Evolutionary conservation across 139 green algal genomes (phyloP).

Genomic region (Chlorella sp.): DNA sequence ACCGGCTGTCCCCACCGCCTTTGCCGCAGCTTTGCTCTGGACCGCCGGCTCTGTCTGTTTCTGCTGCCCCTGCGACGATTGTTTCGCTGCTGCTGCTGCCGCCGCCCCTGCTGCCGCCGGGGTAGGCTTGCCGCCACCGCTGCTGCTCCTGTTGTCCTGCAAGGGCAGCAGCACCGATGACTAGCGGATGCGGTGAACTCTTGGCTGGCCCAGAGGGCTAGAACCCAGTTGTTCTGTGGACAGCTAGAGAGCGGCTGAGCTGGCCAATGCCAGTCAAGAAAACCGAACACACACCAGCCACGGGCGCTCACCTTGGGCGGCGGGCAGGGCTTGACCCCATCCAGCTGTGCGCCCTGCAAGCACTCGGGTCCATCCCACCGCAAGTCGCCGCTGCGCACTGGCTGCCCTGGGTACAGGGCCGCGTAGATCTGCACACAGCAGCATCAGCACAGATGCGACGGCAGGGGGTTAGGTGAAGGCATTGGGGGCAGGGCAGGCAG

Average conservation of each 20-base stretch:
- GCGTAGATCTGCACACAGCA: slow-evolving; percentile 4
- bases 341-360: slow-evolving; percentile 18
- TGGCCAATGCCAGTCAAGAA: too few relatives aligned
- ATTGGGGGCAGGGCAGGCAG: not conserved
- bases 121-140: too few relatives aligned
- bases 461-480: not conserved
- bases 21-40: not conserved
- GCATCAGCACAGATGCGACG: too few relatives aligned
- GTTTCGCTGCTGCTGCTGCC: not conserved
- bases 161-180: too few relatives aligned
- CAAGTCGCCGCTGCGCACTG: not conserved
- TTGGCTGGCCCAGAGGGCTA: too few relatives aligned
- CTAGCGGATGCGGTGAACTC: too few relatives aligned
- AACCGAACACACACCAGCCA: too few relatives aligned
- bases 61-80: not conserved
- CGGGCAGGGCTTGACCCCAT: slow-evolving; percentile 10
- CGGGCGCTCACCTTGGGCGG: not conserved
- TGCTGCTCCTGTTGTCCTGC: too few relatives aligned
- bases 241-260: too few relatives aligned
- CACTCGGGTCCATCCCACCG: slow-evolving; percentile 26
- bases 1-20: not conserved
- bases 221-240: too few relatives aligned
- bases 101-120: not conserved
- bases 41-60: not conserved
- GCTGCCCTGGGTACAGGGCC: slow-evolving; percentile 15